These are phyloP conservation scores for Chrysoporthe puriensis DNA, from an alignment of 2,329 filamentous ascomycete species.

Conservation along the genomic window DNA sequence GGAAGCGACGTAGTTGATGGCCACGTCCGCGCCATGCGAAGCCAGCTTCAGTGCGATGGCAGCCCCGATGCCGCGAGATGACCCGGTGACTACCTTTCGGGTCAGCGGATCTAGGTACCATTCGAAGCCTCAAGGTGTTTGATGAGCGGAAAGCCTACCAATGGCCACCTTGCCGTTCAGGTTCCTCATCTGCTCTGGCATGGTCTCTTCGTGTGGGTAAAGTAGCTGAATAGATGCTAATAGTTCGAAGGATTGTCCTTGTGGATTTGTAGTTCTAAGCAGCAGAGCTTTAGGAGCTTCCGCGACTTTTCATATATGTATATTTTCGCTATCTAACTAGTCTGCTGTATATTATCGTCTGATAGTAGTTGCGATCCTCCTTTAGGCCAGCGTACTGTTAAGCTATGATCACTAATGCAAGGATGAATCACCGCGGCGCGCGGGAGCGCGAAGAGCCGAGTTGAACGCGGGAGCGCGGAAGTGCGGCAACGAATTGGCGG, in stretches of 20 bases:
- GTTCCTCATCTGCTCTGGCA: neutral
- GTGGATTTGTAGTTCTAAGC: neutral
- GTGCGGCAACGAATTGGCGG: too few relatives aligned
- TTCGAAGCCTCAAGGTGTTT: neutral
- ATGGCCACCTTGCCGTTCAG: constrained; percentile 18
- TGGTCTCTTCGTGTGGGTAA: neutral
- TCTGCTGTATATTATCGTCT: neutral
- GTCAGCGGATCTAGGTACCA: neutral
- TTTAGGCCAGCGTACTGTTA: neutral
- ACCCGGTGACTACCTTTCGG: constrained; percentile 14
- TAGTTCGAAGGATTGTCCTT: neutral
- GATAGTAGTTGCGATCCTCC: neutral
- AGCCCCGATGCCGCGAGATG: constrained; percentile 19
- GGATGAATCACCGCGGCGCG: neutral
- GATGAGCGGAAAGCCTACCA: neutral
- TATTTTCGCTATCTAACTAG: neutral
- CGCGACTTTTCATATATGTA: neutral
- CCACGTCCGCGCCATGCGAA: constrained; percentile 10
- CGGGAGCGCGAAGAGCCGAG: neutral
- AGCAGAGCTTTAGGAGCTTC: neutral
- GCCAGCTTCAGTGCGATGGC: constrained; percentile 21
- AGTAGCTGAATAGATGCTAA: neutral
- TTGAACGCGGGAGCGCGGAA: too few relatives aligned
- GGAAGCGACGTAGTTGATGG: constrained; percentile 18
- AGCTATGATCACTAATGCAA: neutral